These are phyloP conservation scores for Mastigamoeba balamuthi DNA, from an alignment of 78 protist genomes.

Conservation along the genomic window DNA sequence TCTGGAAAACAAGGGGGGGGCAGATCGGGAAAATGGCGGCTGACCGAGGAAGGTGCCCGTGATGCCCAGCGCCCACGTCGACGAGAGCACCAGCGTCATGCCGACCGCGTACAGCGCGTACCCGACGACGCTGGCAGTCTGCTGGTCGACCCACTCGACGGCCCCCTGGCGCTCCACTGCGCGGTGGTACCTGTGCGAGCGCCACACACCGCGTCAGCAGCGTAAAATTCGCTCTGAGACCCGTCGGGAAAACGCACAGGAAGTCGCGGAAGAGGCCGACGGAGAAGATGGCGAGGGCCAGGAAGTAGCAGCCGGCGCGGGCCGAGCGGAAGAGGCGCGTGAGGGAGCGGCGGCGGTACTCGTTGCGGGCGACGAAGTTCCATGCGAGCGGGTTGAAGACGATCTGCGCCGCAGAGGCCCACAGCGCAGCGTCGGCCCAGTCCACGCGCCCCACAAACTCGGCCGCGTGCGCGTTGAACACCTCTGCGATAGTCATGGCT, in stretches of 20 bases:
- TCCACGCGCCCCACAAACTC: too few relatives aligned
- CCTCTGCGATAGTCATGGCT: too few relatives aligned
- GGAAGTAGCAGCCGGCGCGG: neutral
- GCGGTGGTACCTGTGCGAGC: neutral
- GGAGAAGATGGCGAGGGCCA: neutral
- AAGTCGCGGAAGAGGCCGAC: neutral
- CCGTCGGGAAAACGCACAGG: neutral
- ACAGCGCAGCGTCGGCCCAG: too few relatives aligned
- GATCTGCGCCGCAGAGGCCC: neutral
- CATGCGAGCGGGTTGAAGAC: neutral
- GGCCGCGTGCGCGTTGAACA: too few relatives aligned
- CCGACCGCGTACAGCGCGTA: neutral
- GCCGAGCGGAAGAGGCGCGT: neutral
- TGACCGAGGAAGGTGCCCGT: slow-evolving; percentile 45
- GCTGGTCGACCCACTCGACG: neutral
- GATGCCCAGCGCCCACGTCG: slow-evolving; percentile 23
- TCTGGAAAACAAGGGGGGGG: too few relatives aligned
- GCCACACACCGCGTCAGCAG: neutral
- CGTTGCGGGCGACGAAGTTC: neutral
- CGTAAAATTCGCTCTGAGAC: too few relatives aligned
- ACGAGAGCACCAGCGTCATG: neutral
- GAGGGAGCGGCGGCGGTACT: neutral
- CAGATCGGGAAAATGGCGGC: neutral
- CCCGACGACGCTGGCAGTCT: neutral
- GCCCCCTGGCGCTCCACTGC: neutral